A percentile compares a stretch with the other conserved stretches of the same genome.
Conservation (phyloP, 2,329 filamentous ascomycete species). For the Bretziella fagacearum region DNA sequence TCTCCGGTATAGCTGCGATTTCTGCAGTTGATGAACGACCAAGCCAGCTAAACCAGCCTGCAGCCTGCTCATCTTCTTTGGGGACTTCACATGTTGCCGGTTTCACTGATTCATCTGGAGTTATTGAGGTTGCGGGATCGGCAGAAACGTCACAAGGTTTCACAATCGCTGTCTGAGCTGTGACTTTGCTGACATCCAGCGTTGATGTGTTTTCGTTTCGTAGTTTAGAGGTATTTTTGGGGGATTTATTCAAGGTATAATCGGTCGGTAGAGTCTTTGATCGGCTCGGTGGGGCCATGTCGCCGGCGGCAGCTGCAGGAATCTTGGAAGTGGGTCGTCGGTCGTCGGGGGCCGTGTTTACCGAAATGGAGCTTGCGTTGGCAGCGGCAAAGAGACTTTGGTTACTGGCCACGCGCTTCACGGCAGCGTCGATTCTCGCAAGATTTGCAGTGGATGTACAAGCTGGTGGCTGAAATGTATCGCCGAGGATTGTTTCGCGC, state of each 20-base stretch:
- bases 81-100: neutral
- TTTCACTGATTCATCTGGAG: neutral
- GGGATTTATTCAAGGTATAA: neutral
- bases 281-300: neutral
- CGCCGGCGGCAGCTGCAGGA: neutral
- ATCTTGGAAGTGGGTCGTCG: neutral
- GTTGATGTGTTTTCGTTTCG: neutral
- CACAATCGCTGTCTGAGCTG: neutral
- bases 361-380: neutral
- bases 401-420: slow-evolving; percentile 18
- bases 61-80: neutral
- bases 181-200: neutral
- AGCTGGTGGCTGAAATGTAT: slow-evolving; percentile 31
- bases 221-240: neutral
- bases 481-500: slow-evolving; percentile 42
- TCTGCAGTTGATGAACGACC: slow-evolving; percentile 19
- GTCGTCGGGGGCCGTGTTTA: neutral
- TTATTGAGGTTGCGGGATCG: neutral
- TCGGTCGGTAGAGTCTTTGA: neutral
- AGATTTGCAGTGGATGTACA: slow-evolving; percentile 31
- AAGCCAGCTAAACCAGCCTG: slow-evolving; percentile 41
- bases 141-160: neutral
- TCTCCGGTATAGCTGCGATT: neutral
- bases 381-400: slow-evolving; percentile 16
- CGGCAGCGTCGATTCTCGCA: slow-evolving; percentile 29